Evolutionary conservation across 2,329 filamentous ascomycete genomes (phyloP).

Genomic region (Pyrenochaeta sp.): DNA sequence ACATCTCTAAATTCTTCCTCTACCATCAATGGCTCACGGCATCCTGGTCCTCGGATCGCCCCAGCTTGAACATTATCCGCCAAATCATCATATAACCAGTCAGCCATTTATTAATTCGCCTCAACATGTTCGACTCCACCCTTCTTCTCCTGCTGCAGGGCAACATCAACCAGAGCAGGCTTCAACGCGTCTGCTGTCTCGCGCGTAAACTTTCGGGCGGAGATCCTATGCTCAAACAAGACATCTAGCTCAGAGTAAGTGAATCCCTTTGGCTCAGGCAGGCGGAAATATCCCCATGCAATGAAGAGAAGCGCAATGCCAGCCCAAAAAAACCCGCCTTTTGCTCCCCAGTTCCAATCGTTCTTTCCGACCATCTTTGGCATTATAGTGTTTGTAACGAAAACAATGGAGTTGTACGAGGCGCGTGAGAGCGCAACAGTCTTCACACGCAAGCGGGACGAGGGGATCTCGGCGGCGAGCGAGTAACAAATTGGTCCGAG

Average conservation of each 20-base stretch:
- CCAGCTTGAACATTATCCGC: too few relatives aligned
- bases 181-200: neutral
- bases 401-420: slow-evolving; percentile 76
- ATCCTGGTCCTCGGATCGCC: too few relatives aligned
- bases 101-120: too few relatives aligned
- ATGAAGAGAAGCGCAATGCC: slow-evolving; percentile 77
- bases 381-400: slow-evolving; percentile 81
- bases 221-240: slow-evolving; percentile 67
- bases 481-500: slow-evolving; percentile 61
- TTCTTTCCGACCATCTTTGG: slow-evolving; percentile 54
- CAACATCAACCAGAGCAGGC: neutral
- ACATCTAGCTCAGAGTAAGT: slow-evolving; percentile 84
- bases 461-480: slow-evolving; percentile 81
- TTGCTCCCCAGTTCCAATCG: slow-evolving; percentile 85
- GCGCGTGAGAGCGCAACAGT: slow-evolving; percentile 83
- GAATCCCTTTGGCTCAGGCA: slow-evolving; percentile 78
- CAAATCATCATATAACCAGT: too few relatives aligned
- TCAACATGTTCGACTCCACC: neutral
- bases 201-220: slow-evolving; percentile 25
- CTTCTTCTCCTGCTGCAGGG: neutral
- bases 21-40: too few relatives aligned
- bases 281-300: slow-evolving; percentile 76
- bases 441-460: slow-evolving; percentile 82
- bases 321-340: slow-evolving; percentile 83
- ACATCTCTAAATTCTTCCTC: too few relatives aligned